These are phyloP conservation scores for Salicornia ramosissima DNA, from an alignment of 148 eudicot species.

Conservation along the genomic window DNA sequence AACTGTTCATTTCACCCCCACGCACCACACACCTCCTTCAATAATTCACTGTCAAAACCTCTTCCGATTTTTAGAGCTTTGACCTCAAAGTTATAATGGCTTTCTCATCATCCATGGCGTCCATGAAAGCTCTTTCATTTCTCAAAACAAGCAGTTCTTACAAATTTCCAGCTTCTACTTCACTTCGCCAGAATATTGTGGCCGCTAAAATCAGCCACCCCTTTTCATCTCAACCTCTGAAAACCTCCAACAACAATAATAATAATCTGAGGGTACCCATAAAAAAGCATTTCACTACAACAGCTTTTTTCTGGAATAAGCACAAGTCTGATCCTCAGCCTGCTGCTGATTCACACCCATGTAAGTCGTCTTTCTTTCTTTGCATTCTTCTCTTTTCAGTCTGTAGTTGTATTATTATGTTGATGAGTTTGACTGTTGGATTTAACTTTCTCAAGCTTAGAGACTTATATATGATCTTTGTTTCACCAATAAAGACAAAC, in stretches of 20 bases:
- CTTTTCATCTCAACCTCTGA: constrained; percentile 18
- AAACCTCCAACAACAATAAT: constrained; percentile 5
- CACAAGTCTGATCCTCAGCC: constrained; percentile 6
- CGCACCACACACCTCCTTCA: too few species aligned
- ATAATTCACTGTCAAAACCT: not conserved
- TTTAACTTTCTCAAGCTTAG: not conserved
- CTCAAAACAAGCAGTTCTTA: not conserved
- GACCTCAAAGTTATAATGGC: not conserved
- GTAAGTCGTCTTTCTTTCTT: constrained; percentile 6
- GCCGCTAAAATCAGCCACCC: constrained; percentile 4
- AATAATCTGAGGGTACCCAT: not conserved
- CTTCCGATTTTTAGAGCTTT: not conserved
- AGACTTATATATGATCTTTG: not conserved
- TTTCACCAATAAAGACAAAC: too few species aligned
- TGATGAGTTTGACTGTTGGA: not conserved
- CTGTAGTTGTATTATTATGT: not conserved
- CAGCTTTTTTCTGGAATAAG: constrained; percentile 15
- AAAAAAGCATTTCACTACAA: not conserved
- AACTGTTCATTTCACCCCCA: too few species aligned
- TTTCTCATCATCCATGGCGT: constrained; percentile 6
- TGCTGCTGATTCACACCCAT: constrained; percentile 19
- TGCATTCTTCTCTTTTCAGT: not conserved
- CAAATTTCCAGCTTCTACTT: constrained; percentile 10
- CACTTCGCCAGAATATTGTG: constrained; percentile 1
- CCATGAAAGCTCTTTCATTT: constrained; percentile 16